These are phyloP conservation scores for Kregervanrija delftensis DNA, from an alignment of 805 yeast species.

Conservation along the genomic window DNA sequence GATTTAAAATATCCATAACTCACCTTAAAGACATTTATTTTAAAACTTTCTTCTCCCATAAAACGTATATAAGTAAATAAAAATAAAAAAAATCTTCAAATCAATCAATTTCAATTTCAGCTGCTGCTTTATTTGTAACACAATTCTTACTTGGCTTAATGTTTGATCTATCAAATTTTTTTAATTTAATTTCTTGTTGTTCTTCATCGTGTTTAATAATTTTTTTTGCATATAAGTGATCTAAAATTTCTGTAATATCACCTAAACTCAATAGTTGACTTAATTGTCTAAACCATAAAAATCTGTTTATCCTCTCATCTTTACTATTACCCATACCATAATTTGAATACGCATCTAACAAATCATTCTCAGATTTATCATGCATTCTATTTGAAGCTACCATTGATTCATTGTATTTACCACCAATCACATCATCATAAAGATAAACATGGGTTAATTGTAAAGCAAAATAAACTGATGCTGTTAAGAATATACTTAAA, in stretches of 20 bases:
- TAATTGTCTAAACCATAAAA: slow-evolving; percentile 45
- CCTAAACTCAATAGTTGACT: slow-evolving; percentile 21
- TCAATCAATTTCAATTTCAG: background rate
- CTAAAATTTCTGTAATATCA: slow-evolving; percentile 17
- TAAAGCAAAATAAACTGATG: slow-evolving; percentile 21
- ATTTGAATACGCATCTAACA: slow-evolving; percentile 38
- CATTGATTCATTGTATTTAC: slow-evolving; percentile 17
- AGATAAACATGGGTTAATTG: slow-evolving; percentile 25
- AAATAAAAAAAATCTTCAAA: background rate
- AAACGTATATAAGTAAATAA: too few relatives aligned
- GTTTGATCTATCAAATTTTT: slow-evolving; percentile 1
- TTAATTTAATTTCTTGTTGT: background rate
- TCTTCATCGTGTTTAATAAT: slow-evolving; percentile 4
- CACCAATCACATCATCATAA: slow-evolving; percentile 28
- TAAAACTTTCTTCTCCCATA: too few relatives aligned
- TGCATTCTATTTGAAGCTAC: slow-evolving; percentile 22
- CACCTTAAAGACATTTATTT: too few relatives aligned
- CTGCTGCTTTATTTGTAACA: background rate
- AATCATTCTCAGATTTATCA: slow-evolving; percentile 34
- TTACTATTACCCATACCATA: slow-evolving; percentile 46
- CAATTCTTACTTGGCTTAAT: background rate
- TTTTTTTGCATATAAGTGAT: slow-evolving; percentile 13
- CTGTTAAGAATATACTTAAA: slow-evolving; percentile 19
- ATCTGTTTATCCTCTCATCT: slow-evolving; percentile 46
- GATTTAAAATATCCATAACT: too few relatives aligned